Percentiles rank a stretch among this genome's conserved stretches.
phyloP scores from a whole-genome alignment of 2,329 filamentous ascomycete species.

The Pestalotiopsis sp. region DNA sequence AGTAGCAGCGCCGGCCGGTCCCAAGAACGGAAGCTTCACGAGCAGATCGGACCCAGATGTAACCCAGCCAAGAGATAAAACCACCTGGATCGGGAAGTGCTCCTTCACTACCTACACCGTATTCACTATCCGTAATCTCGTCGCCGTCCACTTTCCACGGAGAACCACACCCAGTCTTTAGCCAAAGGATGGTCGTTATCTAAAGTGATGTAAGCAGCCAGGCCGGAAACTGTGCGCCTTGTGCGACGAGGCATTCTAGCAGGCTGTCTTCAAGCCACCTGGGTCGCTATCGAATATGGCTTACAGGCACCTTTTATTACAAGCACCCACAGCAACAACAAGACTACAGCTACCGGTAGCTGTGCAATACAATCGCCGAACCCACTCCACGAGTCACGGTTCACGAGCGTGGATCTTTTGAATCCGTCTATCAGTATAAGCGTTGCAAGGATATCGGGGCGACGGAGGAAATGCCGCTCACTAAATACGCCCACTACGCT shows the following conservation, averaged over 20 bases:
- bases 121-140: background rate
- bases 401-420: background rate
- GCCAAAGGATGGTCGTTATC: background rate
- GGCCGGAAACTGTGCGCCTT: background rate
- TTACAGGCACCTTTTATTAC: background rate
- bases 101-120: no score
- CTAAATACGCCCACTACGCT: no score
- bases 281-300: background rate
- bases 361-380: background rate
- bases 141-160: background rate
- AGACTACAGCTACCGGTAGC: background rate
- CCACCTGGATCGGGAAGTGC: background rate
- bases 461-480: background rate
- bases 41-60: background rate
- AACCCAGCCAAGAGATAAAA: background rate
- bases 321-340: background rate
- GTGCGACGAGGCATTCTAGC: background rate
- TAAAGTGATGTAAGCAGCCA: background rate
- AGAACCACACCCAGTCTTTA: background rate
- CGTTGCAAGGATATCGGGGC: background rate
- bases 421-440: background rate
- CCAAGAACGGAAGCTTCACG: slow-evolving; percentile 6
- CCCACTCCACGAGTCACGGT: background rate
- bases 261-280: background rate
- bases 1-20: background rate